phyloP scores from a whole-genome alignment of 1,284 basidiomycete species.

The Blastosporella zonata region DNA sequence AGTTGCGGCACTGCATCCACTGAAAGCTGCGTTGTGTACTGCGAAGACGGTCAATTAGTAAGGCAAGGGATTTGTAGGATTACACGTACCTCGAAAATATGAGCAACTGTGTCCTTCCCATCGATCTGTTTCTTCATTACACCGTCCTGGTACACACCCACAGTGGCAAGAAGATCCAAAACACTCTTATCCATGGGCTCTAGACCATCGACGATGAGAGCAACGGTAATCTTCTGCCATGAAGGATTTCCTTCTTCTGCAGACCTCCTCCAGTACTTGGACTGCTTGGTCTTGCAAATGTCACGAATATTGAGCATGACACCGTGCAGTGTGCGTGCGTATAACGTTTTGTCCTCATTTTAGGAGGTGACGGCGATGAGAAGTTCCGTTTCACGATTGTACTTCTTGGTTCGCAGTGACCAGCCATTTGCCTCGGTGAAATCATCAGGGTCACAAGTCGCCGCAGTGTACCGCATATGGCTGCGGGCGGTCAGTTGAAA shows the following conservation, averaged over 20 bases:
- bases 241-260: conserved; percentile 86
- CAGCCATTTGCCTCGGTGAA: conserved; percentile 81
- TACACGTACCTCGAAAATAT: conserved; percentile 78
- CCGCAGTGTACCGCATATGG: conserved; percentile 91
- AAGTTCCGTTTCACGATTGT: conserved; percentile 89
- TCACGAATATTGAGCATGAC: conserved; percentile 99
- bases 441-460: conserved; percentile 94
- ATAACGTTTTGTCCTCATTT: conserved; percentile 92
- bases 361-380: conserved; percentile 91
- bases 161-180: conserved; percentile 82
- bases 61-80: background rate
- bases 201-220: conserved; percentile 91
- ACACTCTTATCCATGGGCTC: conserved; percentile 96
- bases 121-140: conserved; percentile 96
- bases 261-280: conserved; percentile 86
- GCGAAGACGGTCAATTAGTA: conserved; percentile 16
- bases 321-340: conserved; percentile 89
- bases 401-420: conserved; percentile 80
- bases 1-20: conserved; percentile 88
- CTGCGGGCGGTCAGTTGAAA: conserved; percentile 32
- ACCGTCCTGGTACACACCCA: conserved; percentile 91
- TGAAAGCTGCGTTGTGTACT: conserved; percentile 91
- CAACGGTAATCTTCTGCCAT: conserved; percentile 94
- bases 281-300: conserved; percentile 95
- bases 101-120: conserved; percentile 88